phyloP scores from a whole-genome alignment of 148 eudicot species.

The Amaranthus cruentus region DNA sequence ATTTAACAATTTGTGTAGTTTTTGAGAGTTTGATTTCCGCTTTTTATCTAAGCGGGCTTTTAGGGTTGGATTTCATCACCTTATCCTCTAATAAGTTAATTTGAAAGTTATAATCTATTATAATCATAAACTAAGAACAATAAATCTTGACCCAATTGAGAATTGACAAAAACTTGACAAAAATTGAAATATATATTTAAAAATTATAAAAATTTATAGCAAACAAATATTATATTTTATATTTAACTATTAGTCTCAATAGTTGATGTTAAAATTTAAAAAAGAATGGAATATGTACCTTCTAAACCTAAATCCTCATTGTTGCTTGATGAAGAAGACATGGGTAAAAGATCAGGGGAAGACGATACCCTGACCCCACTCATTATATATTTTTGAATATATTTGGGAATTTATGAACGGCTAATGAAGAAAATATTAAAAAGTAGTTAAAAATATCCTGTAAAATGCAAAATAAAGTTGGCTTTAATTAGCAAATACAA shows the following conservation, averaged over 20 bases:
- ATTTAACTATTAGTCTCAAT: no score
- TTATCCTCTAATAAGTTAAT: no score
- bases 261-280: no score
- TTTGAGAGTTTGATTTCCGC: no score
- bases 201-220: not conserved
- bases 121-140: not conserved
- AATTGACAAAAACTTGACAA: no score
- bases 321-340: conserved; percentile 10
- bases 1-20: no score
- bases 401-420: not conserved
- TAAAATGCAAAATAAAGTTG: conserved; percentile 11
- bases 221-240: no score
- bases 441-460: not conserved
- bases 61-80: no score
- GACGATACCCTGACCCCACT: conserved; percentile 43
- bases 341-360: conserved; percentile 46
- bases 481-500: not conserved
- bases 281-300: conserved; percentile 35
- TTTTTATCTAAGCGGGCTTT: no score
- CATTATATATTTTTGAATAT: conserved; percentile 31
- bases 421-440: not conserved
- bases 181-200: not conserved
- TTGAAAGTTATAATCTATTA: not conserved
- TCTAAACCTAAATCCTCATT: conserved; percentile 58
- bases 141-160: no score